These are phyloP conservation scores for Citrus cavaleriei DNA, from an alignment of 345 rosid species.

Conservation along the genomic window DNA sequence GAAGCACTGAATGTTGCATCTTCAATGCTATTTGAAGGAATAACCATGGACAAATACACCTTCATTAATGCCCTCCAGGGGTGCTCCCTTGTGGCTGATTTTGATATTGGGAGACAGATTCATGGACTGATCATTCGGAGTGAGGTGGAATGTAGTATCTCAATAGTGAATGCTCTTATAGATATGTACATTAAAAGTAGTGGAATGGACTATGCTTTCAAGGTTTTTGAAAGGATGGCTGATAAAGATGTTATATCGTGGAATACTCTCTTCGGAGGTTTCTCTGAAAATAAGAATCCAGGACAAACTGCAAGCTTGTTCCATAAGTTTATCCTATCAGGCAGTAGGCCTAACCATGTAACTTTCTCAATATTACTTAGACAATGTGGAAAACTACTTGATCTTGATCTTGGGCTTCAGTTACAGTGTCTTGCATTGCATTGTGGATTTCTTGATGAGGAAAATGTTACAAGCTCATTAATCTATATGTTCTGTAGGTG, in stretches of 20 bases:
- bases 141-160: constrained; percentile 11
- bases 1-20: constrained; percentile 23
- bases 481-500: constrained; percentile 34
- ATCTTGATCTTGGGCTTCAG: constrained; percentile 35
- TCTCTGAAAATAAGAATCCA: constrained; percentile 14
- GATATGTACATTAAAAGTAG: constrained; percentile 38
- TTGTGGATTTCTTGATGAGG: constrained; percentile 22
- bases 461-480: constrained; percentile 22
- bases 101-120: constrained; percentile 31
- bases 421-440: constrained; percentile 26
- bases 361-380: constrained; percentile 33
- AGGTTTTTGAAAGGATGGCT: constrained; percentile 21
- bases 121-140: constrained; percentile 32
- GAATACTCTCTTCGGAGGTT: constrained; percentile 33
- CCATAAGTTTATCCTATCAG: constrained; percentile 19
- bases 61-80: constrained; percentile 32
- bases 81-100: constrained; percentile 20
- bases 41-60: constrained; percentile 27
- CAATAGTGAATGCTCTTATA: constrained; percentile 30
- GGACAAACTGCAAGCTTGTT: constrained; percentile 19
- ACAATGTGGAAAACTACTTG: constrained; percentile 26
- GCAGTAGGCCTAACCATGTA: constrained; percentile 25
- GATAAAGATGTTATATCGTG: constrained; percentile 35
- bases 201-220: constrained; percentile 14
- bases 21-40: constrained; percentile 21